Evolutionary conservation across 2,329 filamentous ascomycete genomes (phyloP), one percentile per base, ranked within the genome.

Genomic region (Talaromyces sp.): DNA sequence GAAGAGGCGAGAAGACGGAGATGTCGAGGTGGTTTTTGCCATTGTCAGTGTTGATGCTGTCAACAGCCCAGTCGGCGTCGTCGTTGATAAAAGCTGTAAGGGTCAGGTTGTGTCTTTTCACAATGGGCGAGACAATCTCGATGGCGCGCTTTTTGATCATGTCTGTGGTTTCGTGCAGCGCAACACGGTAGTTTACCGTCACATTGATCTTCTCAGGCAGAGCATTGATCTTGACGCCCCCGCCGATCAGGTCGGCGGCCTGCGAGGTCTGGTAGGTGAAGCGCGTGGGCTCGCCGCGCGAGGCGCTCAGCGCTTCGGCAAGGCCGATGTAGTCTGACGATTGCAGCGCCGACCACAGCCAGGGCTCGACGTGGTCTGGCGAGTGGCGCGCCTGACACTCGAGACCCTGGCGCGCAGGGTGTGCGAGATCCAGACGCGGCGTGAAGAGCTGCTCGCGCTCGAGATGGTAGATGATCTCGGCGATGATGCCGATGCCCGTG

Each of bases 401-500:
- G 1, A 88, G 74, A 61, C 83, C 77, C 56, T 79, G 75, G 63
- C 86, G 79, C 27, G 84, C 80, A 0, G 85, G 85, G 54, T 84
- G 84, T 14, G 78, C 73, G 11, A 79, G 72, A 11, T 79, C 74
- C 3, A 84, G 74, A 35, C 73, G 74, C 2, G 85, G 81, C 3
- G 77, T 71, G 69, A 84, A 88, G 9, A 61, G 56, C 0, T 83
- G 78, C 43, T 83, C 75, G 1, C 67, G 67, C 67, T 91, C 88
- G 1, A 91, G 82, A n/a, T 80, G 73, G n/a, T 81, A 80, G 61
- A 90, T 81, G 41, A 90, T 81, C 67, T 90, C 85, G 10, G 84
- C 79, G 59, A 87, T 78, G 63, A 90, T 86, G 7, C 88, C 88
- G 57, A 90, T 89, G 11, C 85, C 85, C 0, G 87, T 90, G 71